phyloP scores from a whole-genome alignment of 148 eudicot species.

The Rhododendron kiyosumense region DNA sequence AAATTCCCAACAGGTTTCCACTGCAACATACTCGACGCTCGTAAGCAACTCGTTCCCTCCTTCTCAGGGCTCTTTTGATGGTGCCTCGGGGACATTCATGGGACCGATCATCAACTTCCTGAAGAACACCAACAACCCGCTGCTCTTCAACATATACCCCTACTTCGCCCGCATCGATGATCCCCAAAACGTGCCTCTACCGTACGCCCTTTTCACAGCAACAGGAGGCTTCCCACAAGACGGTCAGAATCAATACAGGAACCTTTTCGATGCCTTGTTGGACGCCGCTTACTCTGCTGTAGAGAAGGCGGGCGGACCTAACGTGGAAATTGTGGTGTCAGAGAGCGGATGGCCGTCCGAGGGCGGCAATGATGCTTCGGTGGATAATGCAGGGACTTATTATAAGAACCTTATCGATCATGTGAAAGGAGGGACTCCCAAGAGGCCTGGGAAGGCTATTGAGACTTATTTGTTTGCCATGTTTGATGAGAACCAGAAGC shows the following conservation, averaged over 20 bases:
- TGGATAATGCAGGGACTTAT: not conserved
- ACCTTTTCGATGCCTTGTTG: not conserved
- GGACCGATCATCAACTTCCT: not conserved
- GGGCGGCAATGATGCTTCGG: not conserved
- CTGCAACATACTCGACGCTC: not conserved
- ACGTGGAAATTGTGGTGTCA: not conserved
- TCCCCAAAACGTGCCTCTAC: not conserved
- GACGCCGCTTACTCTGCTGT: not conserved
- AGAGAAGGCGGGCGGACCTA: not conserved
- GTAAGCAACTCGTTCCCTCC: not conserved
- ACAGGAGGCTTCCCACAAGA: not conserved
- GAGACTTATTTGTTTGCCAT: not conserved
- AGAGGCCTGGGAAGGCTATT: not conserved
- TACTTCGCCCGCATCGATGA: not conserved
- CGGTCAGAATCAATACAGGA: not conserved
- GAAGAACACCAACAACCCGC: not conserved
- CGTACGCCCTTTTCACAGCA: not conserved
- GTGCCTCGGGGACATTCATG: not conserved
- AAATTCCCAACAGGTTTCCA: too few species aligned
- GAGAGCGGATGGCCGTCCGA: constrained; percentile 6
- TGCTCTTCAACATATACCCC: not conserved
- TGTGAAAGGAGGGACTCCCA: not conserved
- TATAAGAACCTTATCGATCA: not conserved
- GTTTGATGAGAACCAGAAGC: not conserved
- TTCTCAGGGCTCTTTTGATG: too few species aligned